These are phyloP conservation scores for Ophiobolus disseminans DNA, from an alignment of 2,329 filamentous ascomycete genomes.

Conservation along the genomic window DNA sequence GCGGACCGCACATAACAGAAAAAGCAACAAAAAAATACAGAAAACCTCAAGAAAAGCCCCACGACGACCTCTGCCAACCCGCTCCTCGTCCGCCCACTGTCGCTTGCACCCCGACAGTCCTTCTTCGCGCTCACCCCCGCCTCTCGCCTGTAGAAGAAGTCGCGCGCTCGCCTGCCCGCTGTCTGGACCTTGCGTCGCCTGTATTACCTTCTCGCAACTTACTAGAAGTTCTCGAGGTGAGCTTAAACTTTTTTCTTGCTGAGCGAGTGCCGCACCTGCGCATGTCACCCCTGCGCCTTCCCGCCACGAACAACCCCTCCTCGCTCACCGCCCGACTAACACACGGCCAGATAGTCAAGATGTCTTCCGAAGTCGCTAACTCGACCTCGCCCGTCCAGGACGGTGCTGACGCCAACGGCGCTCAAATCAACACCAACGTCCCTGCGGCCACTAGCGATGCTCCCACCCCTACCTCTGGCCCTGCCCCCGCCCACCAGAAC, in stretches of 20 bases:
- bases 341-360: constrained; percentile 36
- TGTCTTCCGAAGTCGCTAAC: constrained; percentile 55
- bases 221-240: constrained; percentile 36
- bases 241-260: constrained; percentile 30
- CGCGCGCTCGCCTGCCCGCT: constrained; percentile 30
- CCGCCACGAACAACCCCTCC: too few species aligned
- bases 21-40: constrained; percentile 50
- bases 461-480: constrained; percentile 74
- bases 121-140: constrained; percentile 27
- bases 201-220: constrained; percentile 27
- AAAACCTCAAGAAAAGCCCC: constrained; percentile 47
- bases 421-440: constrained; percentile 76
- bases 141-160: constrained; percentile 26
- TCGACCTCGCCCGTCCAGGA: constrained; percentile 67
- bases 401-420: constrained; percentile 71
- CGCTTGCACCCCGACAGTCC: constrained; percentile 38
- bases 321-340: constrained; percentile 33
- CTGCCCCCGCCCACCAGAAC: constrained; percentile 80
- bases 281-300: constrained; percentile 36
- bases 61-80: constrained; percentile 37
- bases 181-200: constrained; percentile 24
- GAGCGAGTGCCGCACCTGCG: constrained; percentile 45
- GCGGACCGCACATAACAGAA: constrained; percentile 46
- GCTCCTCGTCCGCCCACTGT: constrained; percentile 34
- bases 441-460: constrained; percentile 68